Base-by-base conservation (phyloP, 805 yeast genomes). In the Teunomyces barrocoloradensis region DNA sequence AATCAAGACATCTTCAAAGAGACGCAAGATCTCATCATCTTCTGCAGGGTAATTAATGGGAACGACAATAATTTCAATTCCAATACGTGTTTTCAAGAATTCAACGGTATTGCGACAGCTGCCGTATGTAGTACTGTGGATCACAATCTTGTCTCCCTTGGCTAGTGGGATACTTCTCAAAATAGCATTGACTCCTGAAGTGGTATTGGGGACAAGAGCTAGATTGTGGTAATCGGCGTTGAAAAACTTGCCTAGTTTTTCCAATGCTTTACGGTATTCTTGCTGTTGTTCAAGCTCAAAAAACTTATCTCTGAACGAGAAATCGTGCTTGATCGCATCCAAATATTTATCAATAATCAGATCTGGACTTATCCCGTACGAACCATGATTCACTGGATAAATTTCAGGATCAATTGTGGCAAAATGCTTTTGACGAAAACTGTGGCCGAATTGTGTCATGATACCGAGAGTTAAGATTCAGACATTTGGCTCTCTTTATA, bases 301-400 rank as follows among this genome's bases (percentile, higher is more conserved):
- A 53, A 66, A 81, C 32, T 58, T 53, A 56, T 84, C 89, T 0
- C 89, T 83, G 51, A 66, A 73, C 4, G 50, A 46, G 27, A 54
- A 50, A 45, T 66, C 71, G 7, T 56, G 42, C 7, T 53, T 53
- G 47, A 61, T 53, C 17, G 52, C 48, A 12, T 63, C 53, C 29
- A 63, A 49, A 50, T 65, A 75, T 11, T 63, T 65, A 1, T 75
- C 74, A 20, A 69, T 53, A 1, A 84, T 80, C 4, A 72, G 65
- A 6, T 59, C 65, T 0, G 89, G 86, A 3, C 77, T 68, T 1
- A 75, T 65, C 1, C 89, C 90, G 56, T 63, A 85, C 1, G 87
- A 77, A 6, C 89, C 89, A 58, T 84, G 84, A 61, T 85, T 85
- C 39, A 83, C 74, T 12, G 79, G 78, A 3, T 61, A 59, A 6